Evolutionary conservation across 2,329 filamentous ascomycete genomes (phyloP).

Genomic region (Xylaria sp.): DNA sequence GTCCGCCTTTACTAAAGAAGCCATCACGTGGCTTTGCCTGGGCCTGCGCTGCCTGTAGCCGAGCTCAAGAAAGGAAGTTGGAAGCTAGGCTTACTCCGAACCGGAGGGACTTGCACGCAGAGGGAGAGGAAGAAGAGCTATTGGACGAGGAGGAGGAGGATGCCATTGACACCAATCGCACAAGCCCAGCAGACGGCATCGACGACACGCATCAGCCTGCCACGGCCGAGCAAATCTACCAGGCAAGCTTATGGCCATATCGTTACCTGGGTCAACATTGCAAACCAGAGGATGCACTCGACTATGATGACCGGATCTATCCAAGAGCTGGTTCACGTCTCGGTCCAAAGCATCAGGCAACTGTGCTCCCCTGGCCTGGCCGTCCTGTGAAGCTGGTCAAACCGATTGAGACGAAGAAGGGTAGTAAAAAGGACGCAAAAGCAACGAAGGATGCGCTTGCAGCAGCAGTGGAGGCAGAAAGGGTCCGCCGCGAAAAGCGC

Average conservation of each 20-base stretch:
- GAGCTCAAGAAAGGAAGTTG: conserved; percentile 91
- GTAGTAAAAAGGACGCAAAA: conserved; percentile 81
- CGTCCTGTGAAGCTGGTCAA: conserved; percentile 91
- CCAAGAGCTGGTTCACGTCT: conserved; percentile 93
- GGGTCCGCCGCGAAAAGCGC: conserved; percentile 79
- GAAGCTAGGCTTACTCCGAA: conserved; percentile 90
- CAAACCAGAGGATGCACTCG: conserved; percentile 91
- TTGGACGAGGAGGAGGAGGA: conserved; percentile 82
- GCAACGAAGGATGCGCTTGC: conserved; percentile 82
- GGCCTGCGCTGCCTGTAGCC: conserved; percentile 95
- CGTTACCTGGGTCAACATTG: conserved; percentile 96
- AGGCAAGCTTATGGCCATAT: conserved; percentile 96
- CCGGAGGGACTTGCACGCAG: conserved; percentile 73
- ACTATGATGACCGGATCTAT: conserved; percentile 98
- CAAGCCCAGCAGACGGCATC: conserved; percentile 72
- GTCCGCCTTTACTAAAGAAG: conserved; percentile 91
- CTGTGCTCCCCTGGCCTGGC: conserved; percentile 85
- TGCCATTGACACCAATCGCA: conserved; percentile 67
- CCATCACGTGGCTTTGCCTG: conserved; percentile 97
- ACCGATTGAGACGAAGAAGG: conserved; percentile 84
- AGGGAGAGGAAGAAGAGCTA: conserved; percentile 72
- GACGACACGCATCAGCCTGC: conserved; percentile 65
- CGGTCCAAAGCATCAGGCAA: conserved; percentile 90
- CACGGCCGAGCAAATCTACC: conserved; percentile 88
- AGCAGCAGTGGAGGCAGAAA: conserved; percentile 83